Conservation (phyloP, 805 yeast species). For the Yamadazyma nakazawae region DNA sequence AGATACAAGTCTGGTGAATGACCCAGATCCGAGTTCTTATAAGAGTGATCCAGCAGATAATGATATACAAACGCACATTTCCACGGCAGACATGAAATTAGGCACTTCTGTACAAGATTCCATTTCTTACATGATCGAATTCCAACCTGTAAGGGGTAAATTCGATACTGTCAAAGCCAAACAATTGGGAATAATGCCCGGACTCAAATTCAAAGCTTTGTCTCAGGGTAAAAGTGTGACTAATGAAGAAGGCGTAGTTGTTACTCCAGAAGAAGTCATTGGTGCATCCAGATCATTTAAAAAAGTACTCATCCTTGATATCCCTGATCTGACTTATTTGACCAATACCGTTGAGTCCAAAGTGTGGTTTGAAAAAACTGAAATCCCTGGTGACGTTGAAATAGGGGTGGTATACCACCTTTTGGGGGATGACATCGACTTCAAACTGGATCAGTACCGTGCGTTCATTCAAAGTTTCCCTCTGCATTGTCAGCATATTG, state of each 20-base stretch:
- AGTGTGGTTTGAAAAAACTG: constrained; percentile 31
- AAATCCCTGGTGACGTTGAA: constrained; percentile 27
- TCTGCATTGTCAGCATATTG: constrained; percentile 49
- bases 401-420: constrained; percentile 69
- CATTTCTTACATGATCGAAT: constrained; percentile 64
- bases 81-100: constrained; percentile 9
- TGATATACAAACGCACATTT: constrained; percentile 38
- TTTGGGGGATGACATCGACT: constrained; percentile 60
- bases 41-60: constrained; percentile 34
- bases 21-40: constrained; percentile 35
- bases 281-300: constrained; percentile 57
- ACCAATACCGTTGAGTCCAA: constrained; percentile 23
- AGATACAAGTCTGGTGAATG: constrained; percentile 40
- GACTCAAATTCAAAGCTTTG: constrained; percentile 54
- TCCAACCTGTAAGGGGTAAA: constrained; percentile 70
- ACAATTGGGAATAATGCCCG: constrained; percentile 65
- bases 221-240: constrained; percentile 58
- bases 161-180: constrained; percentile 66
- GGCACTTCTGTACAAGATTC: constrained; percentile 35
- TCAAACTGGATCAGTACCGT: constrained; percentile 38
- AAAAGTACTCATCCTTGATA: constrained; percentile 54
- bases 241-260: constrained; percentile 53
- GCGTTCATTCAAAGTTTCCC: constrained; percentile 57
- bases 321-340: constrained; percentile 54
- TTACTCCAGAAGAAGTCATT: constrained; percentile 70